Evolutionary conservation across 805 yeast species (phyloP).

Genomic region (Saccharomyces mikatae): DNA sequence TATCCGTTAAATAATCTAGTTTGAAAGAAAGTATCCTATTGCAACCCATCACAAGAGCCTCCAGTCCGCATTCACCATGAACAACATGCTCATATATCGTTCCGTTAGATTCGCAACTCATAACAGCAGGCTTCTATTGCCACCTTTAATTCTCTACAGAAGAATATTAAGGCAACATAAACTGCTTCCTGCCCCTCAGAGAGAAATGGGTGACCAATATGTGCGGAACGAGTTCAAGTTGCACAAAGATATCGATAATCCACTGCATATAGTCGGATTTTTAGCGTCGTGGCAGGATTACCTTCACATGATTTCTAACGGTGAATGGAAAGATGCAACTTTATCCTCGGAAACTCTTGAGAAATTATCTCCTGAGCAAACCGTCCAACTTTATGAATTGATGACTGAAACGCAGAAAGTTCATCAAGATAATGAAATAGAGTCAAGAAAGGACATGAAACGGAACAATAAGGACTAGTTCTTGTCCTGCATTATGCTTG

Average conservation of each 20-base stretch:
- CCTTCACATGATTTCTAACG: constrained; percentile 49
- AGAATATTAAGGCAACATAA: constrained; percentile 78
- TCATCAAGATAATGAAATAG: constrained; percentile 4
- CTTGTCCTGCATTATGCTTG: neutral
- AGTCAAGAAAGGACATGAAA: neutral
- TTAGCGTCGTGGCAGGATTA: constrained; percentile 92
- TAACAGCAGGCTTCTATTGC: constrained; percentile 47
- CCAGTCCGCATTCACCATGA: neutral
- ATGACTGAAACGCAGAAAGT: constrained; percentile 59
- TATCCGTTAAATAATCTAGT: neutral
- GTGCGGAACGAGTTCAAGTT: constrained; percentile 84
- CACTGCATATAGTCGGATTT: constrained; percentile 89
- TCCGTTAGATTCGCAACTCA: neutral
- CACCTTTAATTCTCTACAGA: constrained; percentile 74
- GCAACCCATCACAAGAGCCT: neutral
- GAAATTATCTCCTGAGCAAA: constrained; percentile 85
- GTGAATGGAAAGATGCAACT: constrained; percentile 54
- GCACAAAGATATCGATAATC: constrained; percentile 76
- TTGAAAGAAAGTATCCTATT: neutral
- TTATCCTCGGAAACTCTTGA: constrained; percentile 60
- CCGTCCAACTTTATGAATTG: constrained; percentile 70
- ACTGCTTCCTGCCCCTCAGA: constrained; percentile 54
- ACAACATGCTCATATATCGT: neutral
- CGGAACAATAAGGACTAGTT: neutral
- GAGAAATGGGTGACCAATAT: constrained; percentile 81